Conservation (phyloP, 495 filamentous ascomycete species). For the Talaromyces proteolyticus region DNA sequence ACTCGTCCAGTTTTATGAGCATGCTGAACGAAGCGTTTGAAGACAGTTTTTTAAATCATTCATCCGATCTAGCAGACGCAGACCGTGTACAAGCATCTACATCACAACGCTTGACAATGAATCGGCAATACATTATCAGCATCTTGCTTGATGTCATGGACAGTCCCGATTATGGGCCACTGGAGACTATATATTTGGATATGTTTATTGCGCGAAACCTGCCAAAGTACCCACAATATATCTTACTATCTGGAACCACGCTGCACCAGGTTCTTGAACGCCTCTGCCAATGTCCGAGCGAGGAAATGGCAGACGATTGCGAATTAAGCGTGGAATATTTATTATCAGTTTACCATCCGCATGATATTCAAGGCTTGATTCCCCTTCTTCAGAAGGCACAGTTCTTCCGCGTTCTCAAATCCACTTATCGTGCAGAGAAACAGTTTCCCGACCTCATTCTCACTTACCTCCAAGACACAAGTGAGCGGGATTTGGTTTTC, state of each 20-base stretch:
- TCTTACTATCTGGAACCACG: conserved; percentile 79
- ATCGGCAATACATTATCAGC: conserved; percentile 84
- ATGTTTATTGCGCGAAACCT: conserved; percentile 98
- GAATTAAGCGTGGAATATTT: conserved; percentile 95
- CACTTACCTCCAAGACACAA: conserved; percentile 80
- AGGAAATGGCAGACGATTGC: conserved; percentile 84
- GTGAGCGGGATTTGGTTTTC: conserved; percentile 68
- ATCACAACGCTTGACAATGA: conserved; percentile 45
- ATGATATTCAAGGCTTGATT: conserved; percentile 69
- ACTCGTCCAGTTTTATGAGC: conserved; percentile 87
- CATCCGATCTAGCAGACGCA: conserved; percentile 49
- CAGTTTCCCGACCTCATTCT: conserved; percentile 73
- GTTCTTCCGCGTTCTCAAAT: conserved; percentile 92
- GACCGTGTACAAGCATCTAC: conserved; percentile 37
- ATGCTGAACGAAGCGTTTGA: conserved; percentile 97
- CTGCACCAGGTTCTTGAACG: conserved; percentile 75
- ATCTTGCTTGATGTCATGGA: conserved; percentile 88
- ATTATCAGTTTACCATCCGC: conserved; percentile 85
- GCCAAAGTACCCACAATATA: conserved; percentile 93
- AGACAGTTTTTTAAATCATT: conserved; percentile 83
- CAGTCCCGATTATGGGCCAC: conserved; percentile 58
- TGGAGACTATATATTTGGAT: conserved; percentile 88
- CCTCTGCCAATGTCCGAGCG: conserved; percentile 75
- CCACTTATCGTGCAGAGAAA: conserved; percentile 74
- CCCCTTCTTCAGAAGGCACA: conserved; percentile 71